Evolutionary conservation across 805 yeast genomes (phyloP).

Genomic region (Suhomyces sp.): DNA sequence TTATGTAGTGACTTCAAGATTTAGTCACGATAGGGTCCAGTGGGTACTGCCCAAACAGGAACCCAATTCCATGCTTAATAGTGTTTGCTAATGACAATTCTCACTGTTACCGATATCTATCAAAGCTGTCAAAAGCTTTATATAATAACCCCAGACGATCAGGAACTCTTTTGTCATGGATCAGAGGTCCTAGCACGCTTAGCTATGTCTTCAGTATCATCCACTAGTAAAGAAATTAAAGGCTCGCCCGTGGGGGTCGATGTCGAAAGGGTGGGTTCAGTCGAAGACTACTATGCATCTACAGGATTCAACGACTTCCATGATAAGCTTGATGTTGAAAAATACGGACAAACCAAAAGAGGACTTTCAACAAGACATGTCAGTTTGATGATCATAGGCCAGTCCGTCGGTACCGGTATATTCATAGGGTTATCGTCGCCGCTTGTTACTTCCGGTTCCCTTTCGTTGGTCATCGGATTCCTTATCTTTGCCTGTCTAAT

Average conservation of each 20-base stretch:
- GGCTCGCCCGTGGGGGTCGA: slow-evolving; percentile 6
- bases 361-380: slow-evolving; percentile 32
- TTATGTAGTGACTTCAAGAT: too few relatives aligned
- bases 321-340: slow-evolving; percentile 24
- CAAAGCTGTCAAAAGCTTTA: too few relatives aligned
- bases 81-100: too few relatives aligned
- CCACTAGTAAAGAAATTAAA: background rate
- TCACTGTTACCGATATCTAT: too few relatives aligned
- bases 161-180: too few relatives aligned
- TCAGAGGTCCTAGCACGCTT: too few relatives aligned
- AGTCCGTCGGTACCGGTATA: slow-evolving; percentile 36
- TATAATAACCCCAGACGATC: too few relatives aligned
- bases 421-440: slow-evolving; percentile 33
- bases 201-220: too few relatives aligned
- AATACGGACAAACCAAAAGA: slow-evolving; percentile 32
- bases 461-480: slow-evolving; percentile 35
- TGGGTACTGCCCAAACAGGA: too few relatives aligned
- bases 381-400: slow-evolving; percentile 36
- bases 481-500: slow-evolving; percentile 28
- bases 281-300: slow-evolving; percentile 5
- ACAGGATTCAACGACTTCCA: slow-evolving; percentile 23
- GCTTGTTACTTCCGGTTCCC: slow-evolving; percentile 32
- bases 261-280: slow-evolving; percentile 9
- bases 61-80: too few relatives aligned
- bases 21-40: too few relatives aligned